Conservation (phyloP, 1,284 basidiomycete genomes). For the Boletus semigastroideus region DNA sequence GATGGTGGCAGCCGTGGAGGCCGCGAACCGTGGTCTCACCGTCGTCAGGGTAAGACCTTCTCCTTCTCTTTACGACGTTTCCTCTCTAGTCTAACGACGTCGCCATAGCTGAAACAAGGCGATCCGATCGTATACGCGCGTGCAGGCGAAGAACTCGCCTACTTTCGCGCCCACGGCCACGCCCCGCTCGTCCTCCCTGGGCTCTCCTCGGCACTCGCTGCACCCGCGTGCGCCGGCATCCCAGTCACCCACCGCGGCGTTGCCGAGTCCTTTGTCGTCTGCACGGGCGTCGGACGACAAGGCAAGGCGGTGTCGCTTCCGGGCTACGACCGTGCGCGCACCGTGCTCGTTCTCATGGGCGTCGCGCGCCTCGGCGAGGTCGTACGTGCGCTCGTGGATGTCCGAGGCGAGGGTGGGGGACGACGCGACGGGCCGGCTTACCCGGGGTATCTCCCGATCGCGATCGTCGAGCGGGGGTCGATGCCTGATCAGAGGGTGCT, state of each 20-base stretch:
- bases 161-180: conserved; percentile 84
- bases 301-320: conserved; percentile 86
- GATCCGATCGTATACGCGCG: conserved; percentile 95
- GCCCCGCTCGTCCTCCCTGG: conserved; percentile 88
- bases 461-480: conserved; percentile 90
- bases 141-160: conserved; percentile 91
- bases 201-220: conserved; percentile 86
- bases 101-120: conserved; percentile 84
- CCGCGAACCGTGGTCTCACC: conserved; percentile 74
- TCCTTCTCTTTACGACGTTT: no score
- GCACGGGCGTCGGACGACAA: conserved; percentile 89
- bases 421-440: conserved; percentile 61
- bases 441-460: conserved; percentile 80
- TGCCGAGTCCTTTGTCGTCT: conserved; percentile 85
- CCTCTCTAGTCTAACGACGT: no score
- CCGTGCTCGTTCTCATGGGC: conserved; percentile 90
- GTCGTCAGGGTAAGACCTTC: conserved; percentile 73
- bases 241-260: conserved; percentile 96
- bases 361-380: conserved; percentile 83
- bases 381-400: conserved; percentile 55
- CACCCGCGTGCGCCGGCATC: conserved; percentile 85
- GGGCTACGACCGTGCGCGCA: conserved; percentile 81
- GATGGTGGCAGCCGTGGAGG: conserved; percentile 87
- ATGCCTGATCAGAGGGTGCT: conserved; percentile 91
- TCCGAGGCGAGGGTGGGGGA: conserved; percentile 10